Evolutionary conservation across 2,329 filamentous ascomycete species (phyloP), one percentile per base, ranked within the genome.

Genomic region (Aspergillus oerlinghausenensis): DNA sequence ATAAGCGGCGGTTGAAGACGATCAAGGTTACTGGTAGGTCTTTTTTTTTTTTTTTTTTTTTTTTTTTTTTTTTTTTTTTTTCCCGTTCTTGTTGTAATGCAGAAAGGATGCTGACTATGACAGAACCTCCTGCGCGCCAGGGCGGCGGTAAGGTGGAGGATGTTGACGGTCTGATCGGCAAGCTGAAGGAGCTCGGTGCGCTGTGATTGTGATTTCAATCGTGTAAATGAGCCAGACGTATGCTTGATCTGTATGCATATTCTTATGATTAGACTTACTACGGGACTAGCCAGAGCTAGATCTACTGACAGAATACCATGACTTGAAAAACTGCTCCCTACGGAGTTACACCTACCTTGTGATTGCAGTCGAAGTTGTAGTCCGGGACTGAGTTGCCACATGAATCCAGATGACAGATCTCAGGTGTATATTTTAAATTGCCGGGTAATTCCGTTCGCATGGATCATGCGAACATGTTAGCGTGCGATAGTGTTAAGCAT

Each of bases 101-200:
- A 38, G 14, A 7, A 6, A 5, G 8, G 26, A 49, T 26, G 26
- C 60, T 63, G 50, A 61, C 50, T 3, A 48, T 21, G 49, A 70
- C 75, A 87, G 94, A 99, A 80, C 94, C 94, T 55, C 84, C 91
- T 51, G 80, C 89, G 61, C 84, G 94, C 75, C 86, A 96, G 79
- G 94, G 94, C 43, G 94, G 94, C 67, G 92, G 91, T 65, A 99
- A 97, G 85, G 94, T 99, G 21, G 92, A 96, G 71, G 89, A 97
- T 80, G 94, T 99, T 23, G 92, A 95, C 75, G 92, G 92, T n/a
- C 84, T 99, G 76, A 87, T 99, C 68, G 77, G 83, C 57, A 97
- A 94, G 83, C 80, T 99, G 71, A 97, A 97, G 84, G 93, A 99
- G 80, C 80, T 99, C 63, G 94, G 94, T 65, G 94, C 92, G 62